Evolutionary conservation across 2,329 filamentous ascomycete species (phyloP), one percentile per base, ranked within the genome.

Genomic region (Fusarium clavum): DNA sequence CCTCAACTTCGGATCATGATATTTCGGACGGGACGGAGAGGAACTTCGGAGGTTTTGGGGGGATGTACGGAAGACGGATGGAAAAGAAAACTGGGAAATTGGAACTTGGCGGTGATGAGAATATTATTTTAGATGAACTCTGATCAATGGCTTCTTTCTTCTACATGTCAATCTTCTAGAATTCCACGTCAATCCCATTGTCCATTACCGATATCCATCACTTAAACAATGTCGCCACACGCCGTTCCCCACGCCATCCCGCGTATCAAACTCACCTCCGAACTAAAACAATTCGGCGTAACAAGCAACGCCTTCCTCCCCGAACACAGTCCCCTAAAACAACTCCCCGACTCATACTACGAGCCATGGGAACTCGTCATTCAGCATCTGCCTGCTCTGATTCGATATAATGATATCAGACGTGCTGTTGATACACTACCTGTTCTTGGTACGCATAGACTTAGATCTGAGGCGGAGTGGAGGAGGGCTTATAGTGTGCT

Each of bases 401-500:
- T 97, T 29, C 81, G 91, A 25, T 86, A 86, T 4, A 47, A 32
- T 70, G 84, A 88, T 40, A 82, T 97, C 34, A 87, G 92, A 43
- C 79, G 84, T 1, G 84, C 87, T 7, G 86, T 96, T 13, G 85
- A 91, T 46, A 77, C 81, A 6, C 82, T 97, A n/a, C 91, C 92
- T 0, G 78, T 93, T 1, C 83, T 97, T 2, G 90, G 90, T 1
- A 91, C 91, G 1, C 83, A 88, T 20, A 82, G 85, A 8, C 83
- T 97, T 8, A 78, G 79, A 6, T 86, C 85, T 3, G 90, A 93
- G 72, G 80, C 87, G 2, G 92, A 97, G 82, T 97, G 93, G 93
- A 86, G 91, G 69, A 85, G 94, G 71, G 94, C 94, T 58, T 97
- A 97, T 79, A 86, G 90, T 5, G 84, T 97, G 10, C 83, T 98